Conservation (phyloP, 2,329 filamentous ascomycete genomes). For the Hyphodiscus sp. region DNA sequence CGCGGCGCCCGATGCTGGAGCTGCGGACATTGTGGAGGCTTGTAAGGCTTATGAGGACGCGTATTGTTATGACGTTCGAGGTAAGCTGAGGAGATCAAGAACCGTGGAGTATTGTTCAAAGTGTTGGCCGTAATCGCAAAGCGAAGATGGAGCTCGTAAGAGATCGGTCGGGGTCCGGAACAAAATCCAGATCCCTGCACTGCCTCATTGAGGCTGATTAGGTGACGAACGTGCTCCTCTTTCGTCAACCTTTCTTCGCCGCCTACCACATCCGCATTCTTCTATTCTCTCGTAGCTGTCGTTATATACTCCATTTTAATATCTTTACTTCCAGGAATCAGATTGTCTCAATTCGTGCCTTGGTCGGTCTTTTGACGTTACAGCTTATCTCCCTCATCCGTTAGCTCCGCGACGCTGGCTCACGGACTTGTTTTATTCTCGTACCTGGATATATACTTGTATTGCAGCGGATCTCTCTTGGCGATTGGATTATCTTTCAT, state of each 20-base stretch:
- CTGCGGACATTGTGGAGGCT: slow-evolving; percentile 26
- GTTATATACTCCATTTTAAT: neutral
- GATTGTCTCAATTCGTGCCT: neutral
- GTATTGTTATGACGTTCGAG: neutral
- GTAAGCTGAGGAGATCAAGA: neutral
- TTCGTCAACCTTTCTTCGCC: neutral
- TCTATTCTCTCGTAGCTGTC: neutral
- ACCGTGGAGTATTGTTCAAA: neutral
- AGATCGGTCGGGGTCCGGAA: neutral
- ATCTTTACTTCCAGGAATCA: neutral
- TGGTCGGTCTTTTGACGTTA: neutral
- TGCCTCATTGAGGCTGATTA: neutral
- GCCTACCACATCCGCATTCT: neutral
- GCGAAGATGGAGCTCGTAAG: neutral
- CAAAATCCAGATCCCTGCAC: neutral
- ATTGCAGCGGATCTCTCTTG: neutral
- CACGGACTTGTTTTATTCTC: neutral
- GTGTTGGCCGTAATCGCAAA: neutral
- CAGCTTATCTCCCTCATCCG: neutral
- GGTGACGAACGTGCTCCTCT: neutral
- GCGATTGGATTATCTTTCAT: neutral
- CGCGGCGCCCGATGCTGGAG: slow-evolving; percentile 24
- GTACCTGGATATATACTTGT: neutral
- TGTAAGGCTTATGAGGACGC: neutral
- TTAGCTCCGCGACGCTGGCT: neutral